Conservation (phyloP, 768 basidiomycete species). For the Dentipellis fragilis region DNA sequence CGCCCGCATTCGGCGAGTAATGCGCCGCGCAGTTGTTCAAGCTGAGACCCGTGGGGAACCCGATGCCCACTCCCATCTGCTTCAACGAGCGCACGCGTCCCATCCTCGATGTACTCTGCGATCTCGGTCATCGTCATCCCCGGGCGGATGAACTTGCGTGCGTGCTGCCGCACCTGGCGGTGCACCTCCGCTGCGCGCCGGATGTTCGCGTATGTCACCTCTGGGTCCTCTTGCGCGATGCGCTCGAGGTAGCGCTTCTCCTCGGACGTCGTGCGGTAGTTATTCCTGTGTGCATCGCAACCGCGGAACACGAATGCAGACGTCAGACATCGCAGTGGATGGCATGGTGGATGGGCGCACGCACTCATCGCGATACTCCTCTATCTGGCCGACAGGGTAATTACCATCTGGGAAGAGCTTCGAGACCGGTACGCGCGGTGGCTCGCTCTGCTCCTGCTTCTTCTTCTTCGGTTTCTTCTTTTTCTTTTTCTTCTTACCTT, state of each 20-base stretch:
- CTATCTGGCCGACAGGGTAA: constrained; percentile 87
- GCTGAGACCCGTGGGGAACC: constrained; percentile 94
- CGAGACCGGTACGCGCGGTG: constrained; percentile 80
- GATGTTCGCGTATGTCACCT: constrained; percentile 80
- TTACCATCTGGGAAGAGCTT: constrained; percentile 81
- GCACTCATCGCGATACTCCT: constrained; percentile 87
- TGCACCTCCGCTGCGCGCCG: constrained; percentile 94
- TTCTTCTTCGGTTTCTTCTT: constrained; percentile 88
- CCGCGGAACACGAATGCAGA: neutral
- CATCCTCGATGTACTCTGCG: constrained; percentile 86
- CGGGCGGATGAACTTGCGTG: constrained; percentile 75
- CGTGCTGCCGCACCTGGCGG: constrained; percentile 78
- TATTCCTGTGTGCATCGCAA: constrained; percentile 43
- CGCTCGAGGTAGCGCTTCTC: constrained; percentile 83
- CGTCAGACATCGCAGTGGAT: neutral
- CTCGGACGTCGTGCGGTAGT: constrained; percentile 82
- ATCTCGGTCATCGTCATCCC: constrained; percentile 95
- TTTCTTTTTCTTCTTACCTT: constrained; percentile 80
- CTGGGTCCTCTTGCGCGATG: constrained; percentile 67
- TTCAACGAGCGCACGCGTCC: constrained; percentile 85
- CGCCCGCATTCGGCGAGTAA: constrained; percentile 91
- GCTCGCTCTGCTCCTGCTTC: constrained; percentile 76
- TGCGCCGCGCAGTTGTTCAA: constrained; percentile 94
- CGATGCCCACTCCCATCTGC: constrained; percentile 86
- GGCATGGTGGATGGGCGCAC: constrained; percentile 21